These are phyloP conservation scores for Colletotrichum musae DNA, from an alignment of 2,329 filamentous ascomycete genomes.

Conservation along the genomic window DNA sequence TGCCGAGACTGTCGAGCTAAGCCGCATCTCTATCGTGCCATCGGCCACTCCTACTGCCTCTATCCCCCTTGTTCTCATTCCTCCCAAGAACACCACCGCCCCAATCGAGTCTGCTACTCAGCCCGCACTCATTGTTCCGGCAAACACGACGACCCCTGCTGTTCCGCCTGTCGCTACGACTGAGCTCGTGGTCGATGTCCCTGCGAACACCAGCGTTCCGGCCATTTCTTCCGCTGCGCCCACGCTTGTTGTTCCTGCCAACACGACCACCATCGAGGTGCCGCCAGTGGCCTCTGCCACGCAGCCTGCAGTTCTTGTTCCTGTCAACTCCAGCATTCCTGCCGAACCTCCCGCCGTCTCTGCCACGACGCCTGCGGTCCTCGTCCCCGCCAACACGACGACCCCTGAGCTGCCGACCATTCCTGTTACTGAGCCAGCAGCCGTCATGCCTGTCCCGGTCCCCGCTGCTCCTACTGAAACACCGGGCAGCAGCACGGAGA, in stretches of 20 bases:
- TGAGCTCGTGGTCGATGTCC: neutral
- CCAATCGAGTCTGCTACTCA: slow-evolving; percentile 2
- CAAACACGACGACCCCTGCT: neutral
- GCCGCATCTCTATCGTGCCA: slow-evolving; percentile 33
- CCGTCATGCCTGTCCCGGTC: slow-evolving; percentile 15
- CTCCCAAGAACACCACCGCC: slow-evolving; percentile 5
- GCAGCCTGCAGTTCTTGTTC: neutral
- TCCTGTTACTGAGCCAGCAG: slow-evolving; percentile 19
- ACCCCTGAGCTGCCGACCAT: slow-evolving; percentile 12
- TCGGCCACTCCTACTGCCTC: slow-evolving; percentile 27
- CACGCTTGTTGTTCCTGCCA: neutral
- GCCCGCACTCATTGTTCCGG: neutral
- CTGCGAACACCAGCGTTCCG: neutral
- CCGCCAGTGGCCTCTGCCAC: slow-evolving; percentile 5
- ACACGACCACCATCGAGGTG: slow-evolving; percentile 1
- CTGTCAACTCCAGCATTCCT: slow-evolving; percentile 5
- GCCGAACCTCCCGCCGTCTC: neutral
- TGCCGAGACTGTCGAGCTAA: slow-evolving; percentile 1
- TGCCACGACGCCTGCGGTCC: neutral
- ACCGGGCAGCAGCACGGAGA: neutral
- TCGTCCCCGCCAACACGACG: slow-evolving; percentile 11
- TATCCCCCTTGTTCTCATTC: slow-evolving; percentile 4
- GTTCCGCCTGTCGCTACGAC: neutral
- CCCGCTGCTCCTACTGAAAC: neutral
- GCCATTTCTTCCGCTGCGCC: neutral